phyloP scores from a whole-genome alignment of 2,329 filamentous ascomycete genomes.

The Cladosporium sp. region DNA sequence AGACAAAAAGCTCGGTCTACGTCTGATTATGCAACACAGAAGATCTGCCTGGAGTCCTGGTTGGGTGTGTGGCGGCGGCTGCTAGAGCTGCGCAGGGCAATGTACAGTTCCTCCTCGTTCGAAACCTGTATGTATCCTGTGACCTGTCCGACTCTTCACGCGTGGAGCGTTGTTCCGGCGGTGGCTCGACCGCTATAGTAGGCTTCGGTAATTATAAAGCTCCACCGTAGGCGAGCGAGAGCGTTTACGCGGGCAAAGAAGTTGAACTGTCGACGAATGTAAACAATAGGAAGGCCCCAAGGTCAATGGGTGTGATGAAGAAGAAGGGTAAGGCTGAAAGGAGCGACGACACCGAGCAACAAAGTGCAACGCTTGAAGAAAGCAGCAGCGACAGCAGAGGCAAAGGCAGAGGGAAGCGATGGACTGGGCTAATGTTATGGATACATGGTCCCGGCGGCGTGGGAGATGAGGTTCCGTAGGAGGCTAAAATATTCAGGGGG shows the following conservation, averaged over 20 bases:
- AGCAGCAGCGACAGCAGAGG: conserved; percentile 28
- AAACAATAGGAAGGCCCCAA: conserved; percentile 25
- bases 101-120: conserved; percentile 30
- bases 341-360: conserved; percentile 29
- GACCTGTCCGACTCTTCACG: conserved; percentile 21
- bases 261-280: conserved; percentile 19
- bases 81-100: conserved; percentile 23
- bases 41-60: conserved; percentile 6
- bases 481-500: conserved; percentile 21
- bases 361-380: conserved; percentile 31
- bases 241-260: conserved; percentile 21
- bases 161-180: conserved; percentile 7
- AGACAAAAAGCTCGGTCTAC: conserved; percentile 19
- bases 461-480: conserved; percentile 23
- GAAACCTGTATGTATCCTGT: conserved; percentile 16
- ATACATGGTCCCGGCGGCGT: conserved; percentile 29
- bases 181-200: conserved; percentile 21
- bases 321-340: conserved; percentile 28
- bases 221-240: conserved; percentile 23
- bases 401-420: conserved; percentile 22
- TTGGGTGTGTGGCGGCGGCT: conserved; percentile 10
- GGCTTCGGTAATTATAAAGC: conserved; percentile 20
- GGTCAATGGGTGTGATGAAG: conserved; percentile 27
- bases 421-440: conserved; percentile 28
- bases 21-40: conserved; percentile 21